Conservation (phyloP, 75 land plant species). For the Picea glauca region DNA sequence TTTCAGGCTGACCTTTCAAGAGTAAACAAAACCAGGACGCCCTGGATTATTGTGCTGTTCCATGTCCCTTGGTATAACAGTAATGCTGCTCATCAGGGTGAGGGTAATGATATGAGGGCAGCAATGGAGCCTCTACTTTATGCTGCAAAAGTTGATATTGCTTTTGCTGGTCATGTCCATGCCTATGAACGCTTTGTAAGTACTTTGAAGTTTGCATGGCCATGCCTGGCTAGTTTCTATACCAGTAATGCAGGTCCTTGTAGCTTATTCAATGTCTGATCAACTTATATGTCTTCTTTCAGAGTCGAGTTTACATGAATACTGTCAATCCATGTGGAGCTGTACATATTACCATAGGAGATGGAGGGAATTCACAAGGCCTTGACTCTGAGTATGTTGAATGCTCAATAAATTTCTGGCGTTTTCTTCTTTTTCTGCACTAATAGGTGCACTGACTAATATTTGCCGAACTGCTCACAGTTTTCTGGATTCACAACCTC, state of each 20-base stretch:
- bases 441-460: not conserved
- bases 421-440: not conserved
- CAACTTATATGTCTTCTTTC: not conserved
- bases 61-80: constrained; percentile 63
- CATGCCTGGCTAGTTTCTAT: not conserved
- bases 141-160: constrained; percentile 28
- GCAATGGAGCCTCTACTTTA: constrained; percentile 32
- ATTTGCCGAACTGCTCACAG: constrained; percentile 18
- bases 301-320: constrained; percentile 60
- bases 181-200: constrained; percentile 52
- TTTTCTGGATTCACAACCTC: constrained; percentile 43
- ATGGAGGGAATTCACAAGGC: constrained; percentile 88
- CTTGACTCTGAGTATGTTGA: constrained; percentile 46
- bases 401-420: not conserved
- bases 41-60: constrained; percentile 46
- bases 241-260: not conserved
- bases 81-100: constrained; percentile 36
- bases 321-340: constrained; percentile 55
- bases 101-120: constrained; percentile 45
- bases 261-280: not conserved
- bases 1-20: constrained; percentile 39
- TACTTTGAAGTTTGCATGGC: not conserved
- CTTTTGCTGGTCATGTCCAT: constrained; percentile 46
- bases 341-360: constrained; percentile 82
- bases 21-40: constrained; percentile 38